Base-by-base conservation (phyloP, 129 eudicot species). In the Logfia minima region DNA sequence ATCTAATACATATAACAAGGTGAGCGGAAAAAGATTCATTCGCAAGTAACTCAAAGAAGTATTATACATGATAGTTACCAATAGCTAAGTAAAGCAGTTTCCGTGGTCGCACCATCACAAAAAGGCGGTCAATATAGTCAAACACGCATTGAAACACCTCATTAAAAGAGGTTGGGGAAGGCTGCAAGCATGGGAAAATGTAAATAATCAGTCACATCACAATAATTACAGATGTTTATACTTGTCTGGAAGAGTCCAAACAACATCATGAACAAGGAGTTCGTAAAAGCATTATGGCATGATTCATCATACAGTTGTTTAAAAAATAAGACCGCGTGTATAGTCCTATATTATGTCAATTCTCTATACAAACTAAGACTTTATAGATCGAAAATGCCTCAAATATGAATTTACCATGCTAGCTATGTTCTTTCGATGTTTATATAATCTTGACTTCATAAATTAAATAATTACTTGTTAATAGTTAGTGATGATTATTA, bases 111-210 rank as follows among this genome's bases (percentile, higher is more conserved):
- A 88, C 99, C 96, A 94, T 94, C 75, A 78, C 88, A 77, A 94
- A 94, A 77, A 91, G 96, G 77, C 97, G 87, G 74, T 94, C 99
- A 48, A 94, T 94, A 83, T 91, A 94, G 86, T 91, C 97, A 87
- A 94, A 94, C 76, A 94, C 78, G 80, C 97, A 86, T 48, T 88
- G 88, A 69, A 94, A 94, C 78, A 94, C 99, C 89, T 94, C 96
- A 52, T 75, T 87, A 85, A 91, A 94, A 58, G 96, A 81, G 66
- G 97, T 87, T 72, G 99, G 99, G 67, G 99, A 82, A 78, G 99
- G 92, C 99, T 94, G 93, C 89, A 83, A n/a, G 18, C 67, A 74
- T 65, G 39, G 6, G 55, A 31, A 31, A 39, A 68, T 3, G 73
- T 22, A 68, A 69, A 39, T 66, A 31, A 29, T 18, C 21, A 53